Evolutionary conservation across 2,329 filamentous ascomycete genomes (phyloP), one percentile per base, ranked within the genome.

Genomic region (Aspergillaceae sp.): DNA sequence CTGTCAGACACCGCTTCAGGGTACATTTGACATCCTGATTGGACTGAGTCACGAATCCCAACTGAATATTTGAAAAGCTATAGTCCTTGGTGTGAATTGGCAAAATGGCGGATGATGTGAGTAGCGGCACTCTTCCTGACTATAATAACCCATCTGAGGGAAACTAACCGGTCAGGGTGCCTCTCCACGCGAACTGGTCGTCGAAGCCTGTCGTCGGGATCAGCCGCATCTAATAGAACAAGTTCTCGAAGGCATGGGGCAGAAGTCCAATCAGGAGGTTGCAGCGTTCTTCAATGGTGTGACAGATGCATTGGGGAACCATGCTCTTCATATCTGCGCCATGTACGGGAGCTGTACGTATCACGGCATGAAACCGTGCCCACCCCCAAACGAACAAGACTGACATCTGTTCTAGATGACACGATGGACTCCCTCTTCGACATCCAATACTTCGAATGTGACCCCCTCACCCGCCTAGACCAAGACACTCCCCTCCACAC

Each of bases 191-290:
- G 91, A 97, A 73, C 79, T 87, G 61, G 79, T 97, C 58, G 81
- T 97, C 69, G 91, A 94, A 74, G 87, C 92, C 59, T 94, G 87
- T 72, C 87, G 91, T 51, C 81, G 89, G 62, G 91, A 97, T 77
- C 96, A 97, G 71, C 83, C 83, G 56, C 84, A 91, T 45, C 81
- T 97, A 50, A 80, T 97, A 47, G 71, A 79, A 57, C 84, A 92
- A 59, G 78, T 90, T 47, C 76, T 96, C 55, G 70, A 77, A 37
- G 71, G 72, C 54, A 72, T 79, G 61, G 78, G 78, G 54, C 69
- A 72, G 48, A 80, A 83, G 45, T 63, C 72, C 5, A 68, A 75
- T 45, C 76, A 80, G 48, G 76, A 86, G 59, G 80, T 87, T 50
- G 82, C 89, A 32, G 67, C 78, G 43, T 82, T 94, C 55, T 81